phyloP scores from a whole-genome alignment of 768 basidiomycete species.

The Lentinula boryana region DNA sequence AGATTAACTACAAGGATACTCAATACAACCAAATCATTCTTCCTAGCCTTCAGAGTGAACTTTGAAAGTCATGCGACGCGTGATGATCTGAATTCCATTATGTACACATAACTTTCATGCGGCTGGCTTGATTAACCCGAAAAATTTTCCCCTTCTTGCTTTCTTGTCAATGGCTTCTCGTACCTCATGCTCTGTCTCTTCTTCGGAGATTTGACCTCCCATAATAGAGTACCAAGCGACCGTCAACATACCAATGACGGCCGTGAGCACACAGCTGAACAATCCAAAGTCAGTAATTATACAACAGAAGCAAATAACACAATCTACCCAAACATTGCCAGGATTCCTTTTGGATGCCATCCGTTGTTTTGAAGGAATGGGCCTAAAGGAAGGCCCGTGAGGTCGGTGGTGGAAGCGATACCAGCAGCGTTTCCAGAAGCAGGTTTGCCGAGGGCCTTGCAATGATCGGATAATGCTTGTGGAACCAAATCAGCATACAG shows the following conservation, averaged over 20 bases:
- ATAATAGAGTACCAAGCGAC: constrained; percentile 79
- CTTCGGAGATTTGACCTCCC: constrained; percentile 68
- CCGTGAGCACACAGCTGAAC: constrained; percentile 70
- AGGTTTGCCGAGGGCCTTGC: constrained; percentile 51
- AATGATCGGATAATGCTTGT: constrained; percentile 62
- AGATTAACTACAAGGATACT: neutral
- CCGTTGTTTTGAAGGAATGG: constrained; percentile 71
- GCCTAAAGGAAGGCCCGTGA: constrained; percentile 56
- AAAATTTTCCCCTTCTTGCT: constrained; percentile 41
- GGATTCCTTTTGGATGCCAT: constrained; percentile 69
- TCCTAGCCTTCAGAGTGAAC: no score
- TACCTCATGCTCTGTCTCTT: constrained; percentile 75
- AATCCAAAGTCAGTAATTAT: neutral
- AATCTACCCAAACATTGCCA: constrained; percentile 67
- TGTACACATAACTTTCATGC: neutral
- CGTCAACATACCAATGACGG: constrained; percentile 72
- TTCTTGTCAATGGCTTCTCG: constrained; percentile 52
- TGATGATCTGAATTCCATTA: no score
- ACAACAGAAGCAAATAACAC: neutral
- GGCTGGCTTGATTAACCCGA: constrained; percentile 20
- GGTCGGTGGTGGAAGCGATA: constrained; percentile 58
- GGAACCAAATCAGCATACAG: constrained; percentile 45
- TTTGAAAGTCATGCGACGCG: no score
- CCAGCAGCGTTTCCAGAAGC: constrained; percentile 87
- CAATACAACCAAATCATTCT: no score